Conservation (phyloP, 768 basidiomycete genomes). For the Boletus rubroflammeus region DNA sequence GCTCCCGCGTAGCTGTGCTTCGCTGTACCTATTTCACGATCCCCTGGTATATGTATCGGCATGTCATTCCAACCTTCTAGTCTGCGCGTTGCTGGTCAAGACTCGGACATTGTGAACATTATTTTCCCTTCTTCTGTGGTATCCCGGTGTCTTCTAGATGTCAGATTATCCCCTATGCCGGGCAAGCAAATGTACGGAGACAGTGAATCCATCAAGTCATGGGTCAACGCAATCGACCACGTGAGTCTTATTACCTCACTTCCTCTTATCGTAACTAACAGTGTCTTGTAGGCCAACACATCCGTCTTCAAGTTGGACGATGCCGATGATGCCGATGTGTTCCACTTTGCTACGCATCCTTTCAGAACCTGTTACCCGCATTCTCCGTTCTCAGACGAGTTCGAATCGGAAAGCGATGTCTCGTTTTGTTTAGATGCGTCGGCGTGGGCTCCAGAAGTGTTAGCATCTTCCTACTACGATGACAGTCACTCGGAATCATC, state of each 20-base stretch:
- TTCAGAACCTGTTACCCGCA: conserved; percentile 9
- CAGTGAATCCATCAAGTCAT: conserved; percentile 23
- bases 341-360: conserved; percentile 19
- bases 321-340: neutral
- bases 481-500: conserved; percentile 18
- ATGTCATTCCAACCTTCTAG: conserved; percentile 21
- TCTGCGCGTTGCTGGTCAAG: conserved; percentile 30
- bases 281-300: conserved; percentile 13
- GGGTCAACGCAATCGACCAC: conserved; percentile 24
- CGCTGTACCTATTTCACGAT: conserved; percentile 18
- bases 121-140: conserved; percentile 11
- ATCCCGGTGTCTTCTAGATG: neutral
- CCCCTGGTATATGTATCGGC: conserved; percentile 6
- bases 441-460: conserved; percentile 19
- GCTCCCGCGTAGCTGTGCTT: conserved; percentile 28
- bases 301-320: conserved; percentile 1
- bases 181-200: conserved; percentile 24
- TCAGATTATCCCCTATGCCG: conserved; percentile 5
- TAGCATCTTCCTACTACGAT: conserved; percentile 12
- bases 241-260: conserved; percentile 14
- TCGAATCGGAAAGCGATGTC: conserved; percentile 19
- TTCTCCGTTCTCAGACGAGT: conserved; percentile 25
- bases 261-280: neutral
- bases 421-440: conserved; percentile 15
- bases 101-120: conserved; percentile 12